Evolutionary conservation across 257 asterid species (phyloP), one percentile per base, ranked within the genome.

Genomic region (Lycium barbarum): DNA sequence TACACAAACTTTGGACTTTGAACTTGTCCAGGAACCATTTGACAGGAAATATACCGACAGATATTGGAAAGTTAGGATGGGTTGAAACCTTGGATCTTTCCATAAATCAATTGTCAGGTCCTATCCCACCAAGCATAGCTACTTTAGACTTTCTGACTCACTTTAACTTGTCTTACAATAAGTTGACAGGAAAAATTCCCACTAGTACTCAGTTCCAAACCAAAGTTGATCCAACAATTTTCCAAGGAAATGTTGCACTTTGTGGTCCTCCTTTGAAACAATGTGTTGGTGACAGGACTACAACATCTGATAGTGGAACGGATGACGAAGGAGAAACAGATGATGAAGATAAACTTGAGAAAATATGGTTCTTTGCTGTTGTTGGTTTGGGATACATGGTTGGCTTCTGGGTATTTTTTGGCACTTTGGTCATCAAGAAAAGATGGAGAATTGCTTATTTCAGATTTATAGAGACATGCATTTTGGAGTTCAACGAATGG

Each of bases 161-260:
- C 70, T 67, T 88, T 76, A 89, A 89, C 67, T 53, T 89, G 51
- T 89, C 92, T 38, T 80, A 82, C 58, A 88, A 89, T 49, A 88
- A 86, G n/a, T 79, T 89, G 73, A 84, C 92, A 0, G 92, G 89
- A n/a, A 82, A 13, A 87, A 88, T 89, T 82, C 92, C 90, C 13
- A 86, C 33, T 26, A 26, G 33, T 26, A 26, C 33, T 26, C 33
- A 1, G n/a, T n/a, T 1, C 33, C 33, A 26, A 26, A 26, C 33
- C 33, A 26, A 26, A 26, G 33, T 26, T 26, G 33, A 26, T 26
- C 33, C 33, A 26, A 26, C 33, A 26, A 26, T 26, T 26, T 26
- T 26, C 33, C 33, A 26, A 26, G 33, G 33, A 26, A 26, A 26
- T 26, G 33, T 26, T 26, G 33, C 33, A 26, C 33, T 26, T 26